phyloP scores from a whole-genome alignment of 2,329 filamentous ascomycete species.

The Alternaria sp. region DNA sequence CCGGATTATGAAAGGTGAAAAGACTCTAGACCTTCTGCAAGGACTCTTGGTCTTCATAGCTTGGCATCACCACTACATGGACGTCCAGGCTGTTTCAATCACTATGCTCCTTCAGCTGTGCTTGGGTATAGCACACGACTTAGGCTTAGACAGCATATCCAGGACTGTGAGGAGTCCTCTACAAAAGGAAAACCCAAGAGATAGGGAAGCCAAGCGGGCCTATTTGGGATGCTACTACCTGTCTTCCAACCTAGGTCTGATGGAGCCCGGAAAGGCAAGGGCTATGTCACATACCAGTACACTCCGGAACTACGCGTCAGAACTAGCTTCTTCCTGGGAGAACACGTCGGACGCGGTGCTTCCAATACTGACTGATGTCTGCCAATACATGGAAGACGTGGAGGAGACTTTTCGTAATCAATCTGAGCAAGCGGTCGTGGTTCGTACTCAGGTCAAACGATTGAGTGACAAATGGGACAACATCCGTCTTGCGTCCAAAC shows the following conservation, averaged over 20 bases:
- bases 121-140: conserved; percentile 43
- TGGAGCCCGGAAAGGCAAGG: conserved; percentile 37
- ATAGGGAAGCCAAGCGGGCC: conserved; percentile 45
- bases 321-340: conserved; percentile 44
- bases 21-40: conserved; percentile 46
- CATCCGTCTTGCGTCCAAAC: conserved; percentile 38
- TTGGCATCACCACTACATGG: conserved; percentile 52
- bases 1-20: conserved; percentile 49
- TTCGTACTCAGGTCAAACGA: conserved; percentile 44
- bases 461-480: conserved; percentile 47
- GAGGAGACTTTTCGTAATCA: conserved; percentile 44
- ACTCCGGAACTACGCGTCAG: conserved; percentile 43
- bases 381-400: conserved; percentile 48
- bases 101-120: conserved; percentile 47
- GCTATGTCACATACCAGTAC: conserved; percentile 39
- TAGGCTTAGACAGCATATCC: conserved; percentile 42
- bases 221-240: conserved; percentile 50
- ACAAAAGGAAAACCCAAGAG: conserved; percentile 32
- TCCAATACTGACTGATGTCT: conserved; percentile 42
- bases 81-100: conserved; percentile 45
- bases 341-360: conserved; percentile 42
- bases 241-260: conserved; percentile 36
- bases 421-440: conserved; percentile 42
- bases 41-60: conserved; percentile 47
- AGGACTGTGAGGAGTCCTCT: conserved; percentile 27